Base-by-base conservation (phyloP, 371 early-diverging fungal genomes). In the Saksenaea oblongispora region DNA sequence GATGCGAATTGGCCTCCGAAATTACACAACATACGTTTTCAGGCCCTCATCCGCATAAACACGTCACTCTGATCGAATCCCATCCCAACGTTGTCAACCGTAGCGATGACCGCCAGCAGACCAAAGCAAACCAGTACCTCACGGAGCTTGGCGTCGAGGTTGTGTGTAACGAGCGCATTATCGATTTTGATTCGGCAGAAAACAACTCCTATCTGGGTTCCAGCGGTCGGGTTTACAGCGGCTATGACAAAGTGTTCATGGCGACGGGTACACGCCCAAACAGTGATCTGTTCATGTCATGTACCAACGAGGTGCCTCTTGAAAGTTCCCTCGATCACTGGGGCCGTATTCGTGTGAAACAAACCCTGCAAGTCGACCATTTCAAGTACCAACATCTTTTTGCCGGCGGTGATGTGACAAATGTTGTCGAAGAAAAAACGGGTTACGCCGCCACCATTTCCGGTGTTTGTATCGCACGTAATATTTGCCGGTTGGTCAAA, bases 351-450 rank as follows among this genome's bases (percentile, higher is more conserved):
- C 69, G 76, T 7, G 87, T 90, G 36, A 72, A 72, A 22, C 79
- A 84, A 17, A 89, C 89, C 1, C 64, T 88, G 58, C 91, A 91
- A 65, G 44, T 91, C 10, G 79, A 78, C 34, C 82, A 88, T 39
- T 78, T 73, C 11, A 79, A 73, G n/a, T 79, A 86, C 26, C 73
- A 76, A 1, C 80, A 86, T 58, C 83, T 91, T 53, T 90, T 89
- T 66, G 83, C 89, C 2, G 86, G 88, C 1, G 91, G 91, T 1
- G 91, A 91, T 61, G 85, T 84, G 22, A 80, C 84, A 22, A 84
- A 87, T 26, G 74, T 83, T 0, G 66, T 75, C 15, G 88, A 87
- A 61, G 86, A 87, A 70, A 85, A 86, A 62, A 84, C 86, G 13
- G 87, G 79, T 18, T 83, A 84, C 35, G 83, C 87, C 53, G 87